phyloP scores from a whole-genome alignment of 2,329 filamentous ascomycete species.

The Thielaviopsis punctulata region DNA sequence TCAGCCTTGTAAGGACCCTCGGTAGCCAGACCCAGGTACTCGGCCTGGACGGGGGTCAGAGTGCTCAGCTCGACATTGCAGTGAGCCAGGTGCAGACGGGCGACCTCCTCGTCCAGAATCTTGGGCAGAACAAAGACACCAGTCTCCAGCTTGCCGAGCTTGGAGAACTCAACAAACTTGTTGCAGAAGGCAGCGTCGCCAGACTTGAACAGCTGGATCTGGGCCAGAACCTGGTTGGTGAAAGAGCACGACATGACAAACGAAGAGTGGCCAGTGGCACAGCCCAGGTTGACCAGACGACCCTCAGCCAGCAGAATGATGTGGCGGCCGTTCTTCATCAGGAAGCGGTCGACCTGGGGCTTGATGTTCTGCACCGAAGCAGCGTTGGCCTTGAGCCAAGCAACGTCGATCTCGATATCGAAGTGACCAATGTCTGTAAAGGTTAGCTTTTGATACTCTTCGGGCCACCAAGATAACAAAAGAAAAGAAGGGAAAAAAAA shows the following conservation, averaged over 20 bases:
- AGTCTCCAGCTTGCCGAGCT: conserved; percentile 73
- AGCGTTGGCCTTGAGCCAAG: conserved; percentile 96
- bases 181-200: conserved; percentile 70
- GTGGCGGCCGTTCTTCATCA: conserved; percentile 83
- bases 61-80: conserved; percentile 86
- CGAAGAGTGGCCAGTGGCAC: conserved; percentile 95
- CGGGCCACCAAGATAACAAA: conserved; percentile 3
- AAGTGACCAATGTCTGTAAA: conserved; percentile 86
- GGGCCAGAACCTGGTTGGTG: conserved; percentile 99
- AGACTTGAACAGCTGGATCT: conserved; percentile 96
- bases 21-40: conserved; percentile 74
- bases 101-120: conserved; percentile 98
- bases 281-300: conserved; percentile 97
- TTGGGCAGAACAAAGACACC: conserved; percentile 96
- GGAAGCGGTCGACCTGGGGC: conserved; percentile 97
- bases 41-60: conserved; percentile 72
- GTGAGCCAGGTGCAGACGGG: conserved; percentile 80
- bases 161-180: conserved; percentile 94
- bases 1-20: conserved; percentile 96
- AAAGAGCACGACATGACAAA: conserved; percentile 99
- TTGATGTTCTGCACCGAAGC: conserved; percentile 95
- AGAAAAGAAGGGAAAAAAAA: background rate
- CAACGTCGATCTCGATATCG: conserved; percentile 99
- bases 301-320: conserved; percentile 98
- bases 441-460: conserved; percentile 14